Evolutionary conservation across 768 basidiomycete species (phyloP).

Genomic region (Krasilnikovozyma curviuscula): DNA sequence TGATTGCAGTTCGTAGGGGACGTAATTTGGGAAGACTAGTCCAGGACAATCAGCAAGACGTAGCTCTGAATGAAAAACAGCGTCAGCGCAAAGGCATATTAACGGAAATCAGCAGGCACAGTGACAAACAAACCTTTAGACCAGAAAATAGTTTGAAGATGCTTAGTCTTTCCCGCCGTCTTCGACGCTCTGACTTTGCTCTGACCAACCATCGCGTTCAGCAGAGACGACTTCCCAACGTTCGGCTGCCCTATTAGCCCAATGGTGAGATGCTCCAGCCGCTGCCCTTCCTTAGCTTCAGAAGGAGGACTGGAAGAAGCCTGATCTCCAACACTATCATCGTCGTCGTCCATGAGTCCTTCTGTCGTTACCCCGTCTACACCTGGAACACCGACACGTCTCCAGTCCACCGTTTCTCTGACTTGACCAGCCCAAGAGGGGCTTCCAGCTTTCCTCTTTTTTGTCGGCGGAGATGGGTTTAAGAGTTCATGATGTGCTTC

Average conservation of each 20-base stretch:
- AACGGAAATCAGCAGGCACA: neutral
- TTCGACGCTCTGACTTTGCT: constrained; percentile 41
- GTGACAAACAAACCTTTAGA: neutral
- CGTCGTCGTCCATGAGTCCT: constrained; percentile 4
- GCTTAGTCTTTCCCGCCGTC: constrained; percentile 52
- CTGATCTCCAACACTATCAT: constrained; percentile 9
- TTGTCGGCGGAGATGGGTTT: constrained; percentile 44
- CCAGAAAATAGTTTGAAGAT: constrained; percentile 9
- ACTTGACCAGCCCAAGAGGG: too few species aligned
- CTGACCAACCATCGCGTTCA: constrained; percentile 9
- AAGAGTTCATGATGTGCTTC: constrained; percentile 48
- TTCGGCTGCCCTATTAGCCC: constrained; percentile 19
- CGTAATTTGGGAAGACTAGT: constrained; percentile 7
- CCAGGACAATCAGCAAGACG: constrained; percentile 28
- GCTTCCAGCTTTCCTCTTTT: constrained; percentile 42
- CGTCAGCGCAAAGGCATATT: neutral
- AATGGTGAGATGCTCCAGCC: constrained; percentile 14
- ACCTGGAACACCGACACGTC: constrained; percentile 27
- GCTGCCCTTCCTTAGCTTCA: neutral
- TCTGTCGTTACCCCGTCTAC: constrained; percentile 22
- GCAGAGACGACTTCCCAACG: constrained; percentile 1
- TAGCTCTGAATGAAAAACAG: neutral
- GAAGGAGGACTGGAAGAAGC: neutral
- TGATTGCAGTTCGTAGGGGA: constrained; percentile 31
- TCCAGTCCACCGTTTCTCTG: constrained; percentile 52